A percentile compares a stretch with the other conserved stretches of the same genome.
Evolutionary conservation across 2,329 filamentous ascomycete genomes (phyloP).

Genomic region (Diaporthe aspalathi): DNA sequence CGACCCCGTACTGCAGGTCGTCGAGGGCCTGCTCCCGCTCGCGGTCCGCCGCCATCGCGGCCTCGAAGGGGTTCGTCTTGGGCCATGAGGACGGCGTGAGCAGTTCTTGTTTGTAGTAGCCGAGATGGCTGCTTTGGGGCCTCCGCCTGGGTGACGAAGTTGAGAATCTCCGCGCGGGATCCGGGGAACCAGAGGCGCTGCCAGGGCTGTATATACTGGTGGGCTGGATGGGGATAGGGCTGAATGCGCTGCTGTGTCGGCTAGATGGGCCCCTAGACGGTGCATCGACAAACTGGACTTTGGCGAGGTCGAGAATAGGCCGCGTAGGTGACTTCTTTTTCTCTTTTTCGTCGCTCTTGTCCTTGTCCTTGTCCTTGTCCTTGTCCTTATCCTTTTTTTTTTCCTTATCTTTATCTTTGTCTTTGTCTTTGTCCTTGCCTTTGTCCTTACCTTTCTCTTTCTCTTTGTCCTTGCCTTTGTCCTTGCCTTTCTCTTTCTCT

Average conservation of each 20-base stretch:
- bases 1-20: slow-evolving; percentile 34
- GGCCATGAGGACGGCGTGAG: slow-evolving; percentile 15
- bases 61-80: slow-evolving; percentile 19
- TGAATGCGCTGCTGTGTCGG: slow-evolving; percentile 5
- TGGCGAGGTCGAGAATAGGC: background rate
- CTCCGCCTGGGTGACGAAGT: slow-evolving; percentile 9
- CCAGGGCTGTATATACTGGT: slow-evolving; percentile 15
- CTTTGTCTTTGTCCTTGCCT: slow-evolving; percentile 14
- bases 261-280: slow-evolving; percentile 17
- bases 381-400: too few relatives aligned
- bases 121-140: slow-evolving; percentile 5
- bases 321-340: slow-evolving; percentile 6
- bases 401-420: background rate
- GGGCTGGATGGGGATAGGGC: slow-evolving; percentile 7
- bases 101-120: background rate
- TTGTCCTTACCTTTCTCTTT: background rate
- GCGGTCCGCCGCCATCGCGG: slow-evolving; percentile 17
- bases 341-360: background rate
- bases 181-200: slow-evolving; percentile 7
- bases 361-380: too few relatives aligned
- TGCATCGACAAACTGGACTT: background rate
- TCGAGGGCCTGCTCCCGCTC: slow-evolving; percentile 34
- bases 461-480: background rate
- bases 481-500: background rate
- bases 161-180: slow-evolving; percentile 4